Base-by-base conservation (phyloP, 805 yeast genomes). In the Lipomyces anomalus region DNA sequence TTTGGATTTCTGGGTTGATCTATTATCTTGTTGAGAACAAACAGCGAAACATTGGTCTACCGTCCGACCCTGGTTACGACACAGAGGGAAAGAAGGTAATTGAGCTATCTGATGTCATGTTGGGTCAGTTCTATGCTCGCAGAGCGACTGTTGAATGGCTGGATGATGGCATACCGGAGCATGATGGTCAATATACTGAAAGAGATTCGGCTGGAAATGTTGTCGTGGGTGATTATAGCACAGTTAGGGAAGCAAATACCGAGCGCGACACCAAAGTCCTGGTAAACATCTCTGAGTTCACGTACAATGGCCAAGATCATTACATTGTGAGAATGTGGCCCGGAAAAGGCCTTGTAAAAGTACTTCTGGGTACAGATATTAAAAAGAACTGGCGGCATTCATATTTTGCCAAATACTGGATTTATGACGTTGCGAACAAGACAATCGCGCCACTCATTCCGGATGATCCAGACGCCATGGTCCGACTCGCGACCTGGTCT, bases 401-500 rank as follows among this genome's bases (percentile, higher is more conserved):
- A 0, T 66, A 79, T 0, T 65, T 63, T 35, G 81, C 81, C 0
- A 55, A 65, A 20, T 83, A 76, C 64, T 86, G 85, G 82, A 38
- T 84, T 2, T 69, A 75, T 43, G 80, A 84, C 48, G 59, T 78
- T 6, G 64, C 55, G 0, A 52, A 69, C 0, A 63, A 63, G 11
- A 50, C 57, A 3, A 65, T 70, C 34, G 57, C 43, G 33, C 66
- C 67, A 1, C 50, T 68, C 17, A 37, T 65, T 21, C 52, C 59
- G 13, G 55, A 41, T 22, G 32, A 57, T 9, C 46, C 51, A 18
- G 41, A 46, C 4, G 59, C 56, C 13, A 38, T 62, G 42, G 41
- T 78, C 1, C 72, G 79, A n/a, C 74, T 76, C 47, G 84, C 86
- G 0, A 61, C 69, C 42, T 86, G 92, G 83, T 75, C 92, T 3